These are phyloP conservation scores for Atkinsonella texensis DNA, from an alignment of 2,329 filamentous ascomycete species.

Conservation along the genomic window DNA sequence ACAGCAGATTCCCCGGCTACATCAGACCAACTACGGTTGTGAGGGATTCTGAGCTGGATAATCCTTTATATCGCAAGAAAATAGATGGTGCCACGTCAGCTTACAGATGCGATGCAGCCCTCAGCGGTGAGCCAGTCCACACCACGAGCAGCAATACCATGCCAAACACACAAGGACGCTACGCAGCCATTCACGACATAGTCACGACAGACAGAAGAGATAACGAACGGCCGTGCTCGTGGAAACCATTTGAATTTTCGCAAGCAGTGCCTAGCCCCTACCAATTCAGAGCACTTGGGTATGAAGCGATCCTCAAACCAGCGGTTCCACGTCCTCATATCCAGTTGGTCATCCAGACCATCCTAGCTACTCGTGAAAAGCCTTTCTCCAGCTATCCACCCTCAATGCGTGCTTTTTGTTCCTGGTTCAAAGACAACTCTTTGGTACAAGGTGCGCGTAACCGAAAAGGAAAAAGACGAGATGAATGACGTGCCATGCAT, in stretches of 20 bases:
- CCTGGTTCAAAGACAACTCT: slow-evolving; percentile 30
- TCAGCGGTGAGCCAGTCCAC: not conserved
- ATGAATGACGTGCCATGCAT: slow-evolving; percentile 50
- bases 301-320: slow-evolving; percentile 52
- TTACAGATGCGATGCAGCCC: no score
- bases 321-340: slow-evolving; percentile 51
- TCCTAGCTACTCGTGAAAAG: slow-evolving; percentile 43
- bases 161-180: no score
- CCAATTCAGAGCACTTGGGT: slow-evolving; percentile 38
- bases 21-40: no score
- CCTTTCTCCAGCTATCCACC: slow-evolving; percentile 47
- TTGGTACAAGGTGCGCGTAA: slow-evolving; percentile 31
- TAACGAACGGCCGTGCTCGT: slow-evolving; percentile 15
- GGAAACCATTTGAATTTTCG: slow-evolving; percentile 48
- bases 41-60: no score
- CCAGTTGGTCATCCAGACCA: slow-evolving; percentile 23
- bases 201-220: slow-evolving; percentile 4
- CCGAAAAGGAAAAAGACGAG: slow-evolving; percentile 34
- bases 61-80: no score
- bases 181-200: not conserved
- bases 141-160: not conserved
- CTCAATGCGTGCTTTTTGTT: slow-evolving; percentile 36
- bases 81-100: no score
- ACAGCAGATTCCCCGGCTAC: not conserved
- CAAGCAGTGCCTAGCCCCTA: slow-evolving; percentile 39